Evolutionary conservation across 2,329 filamentous ascomycete genomes (phyloP).

Genomic region (Neocucurbitaria cava): DNA sequence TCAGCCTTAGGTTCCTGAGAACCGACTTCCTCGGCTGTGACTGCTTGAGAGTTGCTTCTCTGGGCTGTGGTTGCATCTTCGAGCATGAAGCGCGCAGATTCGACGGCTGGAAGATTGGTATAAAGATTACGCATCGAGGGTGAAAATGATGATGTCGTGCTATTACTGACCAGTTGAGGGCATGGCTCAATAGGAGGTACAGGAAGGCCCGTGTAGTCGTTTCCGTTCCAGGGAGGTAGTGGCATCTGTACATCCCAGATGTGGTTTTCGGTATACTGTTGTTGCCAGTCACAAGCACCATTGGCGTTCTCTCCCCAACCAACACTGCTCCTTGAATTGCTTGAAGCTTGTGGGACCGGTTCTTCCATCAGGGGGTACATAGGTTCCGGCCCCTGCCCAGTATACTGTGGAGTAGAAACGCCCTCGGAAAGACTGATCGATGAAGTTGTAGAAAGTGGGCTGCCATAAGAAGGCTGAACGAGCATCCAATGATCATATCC

Average conservation of each 20-base stretch:
- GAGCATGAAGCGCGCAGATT: background rate
- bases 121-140: background rate
- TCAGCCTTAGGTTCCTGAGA: too few relatives aligned
- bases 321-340: slow-evolving; percentile 1
- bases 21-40: too few relatives aligned
- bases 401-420: slow-evolving; percentile 17
- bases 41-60: too few relatives aligned
- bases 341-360: background rate
- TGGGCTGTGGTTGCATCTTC: background rate
- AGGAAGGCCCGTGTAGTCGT: background rate
- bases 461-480: slow-evolving; percentile 8
- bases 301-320: slow-evolving; percentile 2
- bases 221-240: slow-evolving; percentile 6
- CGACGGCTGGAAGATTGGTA: background rate
- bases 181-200: background rate
- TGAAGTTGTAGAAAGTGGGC: slow-evolving; percentile 18
- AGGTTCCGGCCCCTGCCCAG: slow-evolving; percentile 4
- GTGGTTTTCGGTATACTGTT: background rate
- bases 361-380: slow-evolving; percentile 7
- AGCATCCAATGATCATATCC: slow-evolving; percentile 23
- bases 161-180: background rate
- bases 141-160: background rate
- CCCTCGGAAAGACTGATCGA: slow-evolving; percentile 18
- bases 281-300: slow-evolving; percentile 8
- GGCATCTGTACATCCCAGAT: slow-evolving; percentile 8